These are phyloP conservation scores for Gonapodya prolifera DNA, from an alignment of 192 early-diverging fungal genomes.

Conservation along the genomic window DNA sequence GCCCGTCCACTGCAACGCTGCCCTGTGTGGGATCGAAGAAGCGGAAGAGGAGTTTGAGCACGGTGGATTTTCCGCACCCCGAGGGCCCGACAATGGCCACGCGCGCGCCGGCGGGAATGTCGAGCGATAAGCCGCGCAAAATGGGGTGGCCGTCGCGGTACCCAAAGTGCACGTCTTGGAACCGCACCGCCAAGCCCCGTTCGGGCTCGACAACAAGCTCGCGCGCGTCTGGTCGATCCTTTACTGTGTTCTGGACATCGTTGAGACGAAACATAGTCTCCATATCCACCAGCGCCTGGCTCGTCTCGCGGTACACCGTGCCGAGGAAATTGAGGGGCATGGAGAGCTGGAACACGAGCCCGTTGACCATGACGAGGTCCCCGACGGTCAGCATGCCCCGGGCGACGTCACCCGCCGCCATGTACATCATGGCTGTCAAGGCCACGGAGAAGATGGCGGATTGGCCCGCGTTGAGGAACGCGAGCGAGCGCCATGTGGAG, in stretches of 20 bases:
- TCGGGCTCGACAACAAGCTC: constrained; percentile 14
- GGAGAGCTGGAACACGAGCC: constrained; percentile 93
- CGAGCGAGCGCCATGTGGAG: constrained; percentile 75
- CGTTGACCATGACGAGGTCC: constrained; percentile 98
- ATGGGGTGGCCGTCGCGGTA: constrained; percentile 56
- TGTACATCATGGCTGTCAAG: constrained; percentile 90
- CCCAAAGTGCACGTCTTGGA: constrained; percentile 83
- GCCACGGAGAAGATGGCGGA: constrained; percentile 87
- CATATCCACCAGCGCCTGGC: constrained; percentile 94
- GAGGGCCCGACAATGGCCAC: constrained; percentile 88
- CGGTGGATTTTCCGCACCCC: constrained; percentile 82
- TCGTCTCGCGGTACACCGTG: constrained; percentile 90
- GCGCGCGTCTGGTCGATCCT: constrained; percentile 15
- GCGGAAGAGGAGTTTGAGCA: constrained; percentile 76
- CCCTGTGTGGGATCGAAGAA: constrained; percentile 84
- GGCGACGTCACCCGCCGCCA: constrained; percentile 80
- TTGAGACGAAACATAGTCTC: constrained; percentile 87
- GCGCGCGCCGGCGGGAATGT: constrained; percentile 70
- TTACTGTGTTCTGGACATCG: constrained; percentile 33
- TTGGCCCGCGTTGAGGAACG: constrained; percentile 91
- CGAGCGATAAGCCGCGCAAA: constrained; percentile 56
- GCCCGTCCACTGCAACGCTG: constrained; percentile 70
- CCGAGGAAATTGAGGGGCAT: constrained; percentile 97
- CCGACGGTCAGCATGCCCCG: constrained; percentile 77
- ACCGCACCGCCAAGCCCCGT: constrained; percentile 13